Base-by-base conservation (phyloP, 306 rosid genomes). In the Casuarina glauca region DNA sequence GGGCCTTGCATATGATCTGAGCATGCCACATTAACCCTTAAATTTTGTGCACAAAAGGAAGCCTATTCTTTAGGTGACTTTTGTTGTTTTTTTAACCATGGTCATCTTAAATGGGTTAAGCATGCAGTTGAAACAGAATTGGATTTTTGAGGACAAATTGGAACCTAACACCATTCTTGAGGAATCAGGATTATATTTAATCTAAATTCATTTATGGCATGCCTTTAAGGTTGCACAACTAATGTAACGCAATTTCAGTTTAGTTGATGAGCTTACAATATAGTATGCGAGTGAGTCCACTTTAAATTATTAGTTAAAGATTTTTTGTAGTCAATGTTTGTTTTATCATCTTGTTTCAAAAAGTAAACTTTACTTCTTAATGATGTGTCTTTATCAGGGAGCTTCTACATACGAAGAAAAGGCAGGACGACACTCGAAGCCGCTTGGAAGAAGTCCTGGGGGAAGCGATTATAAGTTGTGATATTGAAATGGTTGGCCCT, bases 331-430 rank as follows among this genome's bases (percentile, higher is more conserved):
- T 19, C 13, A 16, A 6, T 66, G 46, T 66, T 55, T 57, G 52
- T 54, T 66, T 69, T 55, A 6, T 55, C 41, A 73, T 74, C 74
- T 70, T 51, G 73, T 61, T 70, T 73, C 69, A 68, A 60, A 26
- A 73, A 70, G 79, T 51, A 60, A 26, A 72, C 19, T 46, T 71
- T 36, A 78, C 68, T 79, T 78, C 32, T 77, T 72, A 50, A 71
- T 81, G 38, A 55, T 58, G 67, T 73, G 72, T 83, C 71, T 75
- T 46, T 81, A 54, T 73, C 84, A 95, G 99, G 88, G 97, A 95
- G 82, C 97, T 89, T 83, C 73, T 95, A 36, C 92, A 86, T 80
- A 91, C 99, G 35, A 77, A 76, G 52, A 89, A 86, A 84, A 91
- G 99, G 83, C 86, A 82, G 85, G 89, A 81, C 0, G 97, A 95